phyloP scores from a whole-genome alignment of 805 yeast genomes.

The Ogataea trehalophila region DNA sequence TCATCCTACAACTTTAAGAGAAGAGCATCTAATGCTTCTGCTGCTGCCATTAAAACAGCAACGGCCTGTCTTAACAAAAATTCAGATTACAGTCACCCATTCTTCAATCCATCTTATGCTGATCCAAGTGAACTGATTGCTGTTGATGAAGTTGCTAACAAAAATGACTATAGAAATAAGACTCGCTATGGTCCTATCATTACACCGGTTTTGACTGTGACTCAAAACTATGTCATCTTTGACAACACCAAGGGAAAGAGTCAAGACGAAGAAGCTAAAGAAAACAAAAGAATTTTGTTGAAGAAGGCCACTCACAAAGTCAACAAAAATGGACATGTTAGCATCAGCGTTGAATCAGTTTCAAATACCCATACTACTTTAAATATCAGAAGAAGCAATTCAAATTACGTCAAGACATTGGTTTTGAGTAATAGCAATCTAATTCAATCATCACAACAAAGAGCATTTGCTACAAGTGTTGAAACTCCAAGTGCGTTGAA shows the following conservation, averaged over 20 bases:
- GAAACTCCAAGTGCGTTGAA: conserved; percentile 8
- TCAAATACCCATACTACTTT: conserved; percentile 19
- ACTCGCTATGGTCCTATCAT: conserved; percentile 18
- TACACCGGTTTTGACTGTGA: conserved; percentile 23
- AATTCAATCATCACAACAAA: conserved; percentile 1
- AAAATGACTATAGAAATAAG: conserved; percentile 14
- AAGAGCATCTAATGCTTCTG: conserved; percentile 7
- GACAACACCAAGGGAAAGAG: conserved; percentile 18
- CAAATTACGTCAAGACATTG: conserved; percentile 24
- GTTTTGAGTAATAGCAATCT: conserved; percentile 12
- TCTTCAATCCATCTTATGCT: conserved; percentile 33
- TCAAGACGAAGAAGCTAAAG: conserved; percentile 14
- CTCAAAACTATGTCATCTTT: conserved; percentile 27
- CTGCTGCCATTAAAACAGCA: not conserved
- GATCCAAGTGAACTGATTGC: conserved; percentile 24
- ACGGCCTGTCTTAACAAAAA: not conserved
- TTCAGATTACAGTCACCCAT: conserved; percentile 20
- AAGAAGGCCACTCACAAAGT: conserved; percentile 21
- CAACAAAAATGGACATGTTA: conserved; percentile 29
- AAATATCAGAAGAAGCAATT: conserved; percentile 27
- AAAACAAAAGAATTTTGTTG: conserved; percentile 15
- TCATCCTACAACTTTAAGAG: not conserved
- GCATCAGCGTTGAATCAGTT: conserved; percentile 20
- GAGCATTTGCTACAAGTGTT: conserved; percentile 5
- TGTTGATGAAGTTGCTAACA: conserved; percentile 26